These are phyloP conservation scores for Pleurostoma richardsiae DNA, from an alignment of 2,329 filamentous ascomycete species.

Conservation along the genomic window DNA sequence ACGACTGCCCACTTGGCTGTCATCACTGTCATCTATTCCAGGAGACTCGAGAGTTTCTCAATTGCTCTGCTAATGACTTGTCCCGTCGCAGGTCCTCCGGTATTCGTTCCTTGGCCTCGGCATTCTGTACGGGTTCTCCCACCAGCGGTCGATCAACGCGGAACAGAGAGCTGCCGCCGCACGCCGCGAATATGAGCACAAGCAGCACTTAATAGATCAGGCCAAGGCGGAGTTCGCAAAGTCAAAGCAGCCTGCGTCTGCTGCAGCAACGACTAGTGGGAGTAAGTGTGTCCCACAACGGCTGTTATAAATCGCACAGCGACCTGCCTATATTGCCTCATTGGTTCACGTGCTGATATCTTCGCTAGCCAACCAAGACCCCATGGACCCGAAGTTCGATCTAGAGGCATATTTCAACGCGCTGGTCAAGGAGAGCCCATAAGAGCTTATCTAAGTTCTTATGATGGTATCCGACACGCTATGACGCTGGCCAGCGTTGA, in stretches of 20 bases:
- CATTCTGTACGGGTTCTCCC: conserved; percentile 91
- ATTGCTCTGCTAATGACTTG: neutral
- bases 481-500: too few relatives aligned
- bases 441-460: conserved; percentile 15
- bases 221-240: conserved; percentile 88
- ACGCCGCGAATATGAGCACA: conserved; percentile 82
- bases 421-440: conserved; percentile 50
- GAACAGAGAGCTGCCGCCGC: conserved; percentile 65
- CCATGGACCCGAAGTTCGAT: conserved; percentile 85
- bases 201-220: conserved; percentile 85
- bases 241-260: conserved; percentile 53
- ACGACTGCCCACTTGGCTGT: too few relatives aligned
- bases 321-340: neutral
- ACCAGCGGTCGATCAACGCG: conserved; percentile 77
- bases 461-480: too few relatives aligned
- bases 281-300: conserved; percentile 17
- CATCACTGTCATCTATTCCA: neutral
- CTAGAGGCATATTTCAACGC: conserved; percentile 77
- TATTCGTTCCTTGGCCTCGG: conserved; percentile 91
- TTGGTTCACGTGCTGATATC: conserved; percentile 9
- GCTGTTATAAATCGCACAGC: neutral
- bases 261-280: conserved; percentile 22
- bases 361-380: conserved; percentile 43
- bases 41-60: conserved; percentile 1
- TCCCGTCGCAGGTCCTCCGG: conserved; percentile 72